Conservation (phyloP, 257 asterid genomes). For the Petunia secreta region DNA sequence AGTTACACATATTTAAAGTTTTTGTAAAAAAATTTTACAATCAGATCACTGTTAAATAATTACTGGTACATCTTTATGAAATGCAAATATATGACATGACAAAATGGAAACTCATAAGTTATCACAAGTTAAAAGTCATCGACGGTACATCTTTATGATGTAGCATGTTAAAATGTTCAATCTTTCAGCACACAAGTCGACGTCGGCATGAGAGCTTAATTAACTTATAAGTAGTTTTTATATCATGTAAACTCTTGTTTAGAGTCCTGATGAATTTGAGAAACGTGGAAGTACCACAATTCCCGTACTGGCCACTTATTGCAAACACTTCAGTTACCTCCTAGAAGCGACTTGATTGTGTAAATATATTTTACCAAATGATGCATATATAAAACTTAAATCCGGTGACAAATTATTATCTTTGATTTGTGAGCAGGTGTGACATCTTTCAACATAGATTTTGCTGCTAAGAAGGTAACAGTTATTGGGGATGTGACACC, state of each 20-base stretch:
- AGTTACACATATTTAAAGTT: too few species aligned
- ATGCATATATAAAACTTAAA: background rate
- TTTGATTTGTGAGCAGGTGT: slow-evolving; percentile 29
- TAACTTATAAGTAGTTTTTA: background rate
- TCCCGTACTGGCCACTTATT: background rate
- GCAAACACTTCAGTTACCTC: background rate
- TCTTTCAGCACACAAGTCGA: too few species aligned
- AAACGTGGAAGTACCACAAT: background rate
- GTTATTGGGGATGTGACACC: slow-evolving; percentile 37
- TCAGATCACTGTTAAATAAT: too few species aligned
- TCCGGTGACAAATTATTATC: background rate
- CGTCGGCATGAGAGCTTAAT: too few species aligned
- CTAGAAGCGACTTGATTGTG: background rate
- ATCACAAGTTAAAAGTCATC: too few species aligned
- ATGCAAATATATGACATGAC: too few species aligned
- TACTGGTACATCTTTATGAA: too few species aligned
- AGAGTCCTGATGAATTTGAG: background rate
- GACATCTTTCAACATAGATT: slow-evolving; percentile 31
- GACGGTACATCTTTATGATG: too few species aligned
- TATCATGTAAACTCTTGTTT: background rate
- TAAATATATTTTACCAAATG: background rate
- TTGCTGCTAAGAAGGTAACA: slow-evolving; percentile 27
- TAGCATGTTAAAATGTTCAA: too few species aligned
- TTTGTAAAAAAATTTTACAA: too few species aligned
- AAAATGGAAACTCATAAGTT: too few species aligned